Base-by-base conservation (phyloP, 257 asterid genomes). In the Nicotiana noctiflora region DNA sequence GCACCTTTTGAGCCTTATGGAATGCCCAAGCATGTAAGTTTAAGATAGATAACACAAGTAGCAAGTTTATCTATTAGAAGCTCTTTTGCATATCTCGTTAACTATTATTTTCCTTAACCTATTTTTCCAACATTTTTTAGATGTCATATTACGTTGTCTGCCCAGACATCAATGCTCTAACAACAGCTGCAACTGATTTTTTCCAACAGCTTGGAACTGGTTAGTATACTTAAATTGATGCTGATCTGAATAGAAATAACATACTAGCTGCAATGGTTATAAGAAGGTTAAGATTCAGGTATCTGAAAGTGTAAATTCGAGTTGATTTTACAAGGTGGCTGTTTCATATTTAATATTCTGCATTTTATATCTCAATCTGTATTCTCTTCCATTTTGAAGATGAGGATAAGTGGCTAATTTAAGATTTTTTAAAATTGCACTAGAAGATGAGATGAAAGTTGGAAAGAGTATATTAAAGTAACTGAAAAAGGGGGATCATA, bases 1-100 rank as follows among this genome's bases (percentile, higher is more conserved):
- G 99, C 98, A 86, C 99, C 98, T 76, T 89, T 96, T 80, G 99
- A 96, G 89, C 99, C 99, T 75, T 96, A 96, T 77, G 99, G 98
- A 15, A 89, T 94, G 60, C 93, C 90, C 60, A 96, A 96, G 87
- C 90, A 96, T 86, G 99, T 94, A 91, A 88, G 92, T 49, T 81
- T 64, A 56, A 61, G 46, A 18, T 76, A 25, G 67, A 13, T 40
- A 53, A 44, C 52, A 76, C 40, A 75, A 37, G 12, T 56, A 57
- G 78, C n/a, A 75, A 78, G 63, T 74, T 74, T 46, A 40, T 55
- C 86, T 82, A 66, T 60, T 25, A 79, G 32, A 23, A 56, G 18
- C 83, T 67, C 60, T 79, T 78, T 80, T 63, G 72, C 59, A 65
- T 82, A 72, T 81, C 40, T 74, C 44, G 25, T 46, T 19, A 74